These are phyloP conservation scores for Trichocomaceae sp. DNA, from an alignment of 2,329 filamentous ascomycete species.

Conservation along the genomic window DNA sequence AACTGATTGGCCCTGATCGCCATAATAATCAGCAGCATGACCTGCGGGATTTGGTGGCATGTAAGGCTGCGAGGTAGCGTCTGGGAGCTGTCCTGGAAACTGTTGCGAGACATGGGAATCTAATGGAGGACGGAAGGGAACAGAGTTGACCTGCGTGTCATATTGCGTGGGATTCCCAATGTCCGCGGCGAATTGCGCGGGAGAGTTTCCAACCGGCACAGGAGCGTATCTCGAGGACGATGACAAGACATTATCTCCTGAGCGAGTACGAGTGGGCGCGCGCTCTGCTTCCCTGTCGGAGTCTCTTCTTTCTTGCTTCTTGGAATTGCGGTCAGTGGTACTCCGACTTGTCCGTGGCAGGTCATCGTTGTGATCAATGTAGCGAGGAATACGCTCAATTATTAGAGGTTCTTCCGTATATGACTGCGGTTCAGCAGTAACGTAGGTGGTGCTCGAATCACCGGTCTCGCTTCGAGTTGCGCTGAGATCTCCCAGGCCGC, in stretches of 20 bases:
- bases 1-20: conserved; percentile 57
- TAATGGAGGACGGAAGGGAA: conserved; percentile 25
- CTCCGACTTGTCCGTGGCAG: conserved; percentile 6
- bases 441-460: conserved; percentile 24
- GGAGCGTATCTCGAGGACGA: conserved; percentile 16
- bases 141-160: conserved; percentile 21
- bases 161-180: conserved; percentile 28
- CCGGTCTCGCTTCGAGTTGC: conserved; percentile 18
- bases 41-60: conserved; percentile 45
- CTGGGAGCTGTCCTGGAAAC: conserved; percentile 48
- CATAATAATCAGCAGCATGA: conserved; percentile 56
- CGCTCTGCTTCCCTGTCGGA: conserved; percentile 20
- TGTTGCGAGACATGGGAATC: conserved; percentile 50
- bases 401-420: conserved; percentile 23
- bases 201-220: conserved; percentile 20
- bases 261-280: conserved; percentile 23
- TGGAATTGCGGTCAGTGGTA: conserved; percentile 16
- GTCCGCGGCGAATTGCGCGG: conserved; percentile 26
- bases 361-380: conserved; percentile 16
- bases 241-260: conserved; percentile 22
- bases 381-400: conserved; percentile 24
- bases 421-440: conserved; percentile 33
- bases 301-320: conserved; percentile 21
- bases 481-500: conserved; percentile 30
- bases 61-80: conserved; percentile 40